Evolutionary conservation across 148 eudicot genomes (phyloP).

Genomic region (Nyssa sinensis): DNA sequence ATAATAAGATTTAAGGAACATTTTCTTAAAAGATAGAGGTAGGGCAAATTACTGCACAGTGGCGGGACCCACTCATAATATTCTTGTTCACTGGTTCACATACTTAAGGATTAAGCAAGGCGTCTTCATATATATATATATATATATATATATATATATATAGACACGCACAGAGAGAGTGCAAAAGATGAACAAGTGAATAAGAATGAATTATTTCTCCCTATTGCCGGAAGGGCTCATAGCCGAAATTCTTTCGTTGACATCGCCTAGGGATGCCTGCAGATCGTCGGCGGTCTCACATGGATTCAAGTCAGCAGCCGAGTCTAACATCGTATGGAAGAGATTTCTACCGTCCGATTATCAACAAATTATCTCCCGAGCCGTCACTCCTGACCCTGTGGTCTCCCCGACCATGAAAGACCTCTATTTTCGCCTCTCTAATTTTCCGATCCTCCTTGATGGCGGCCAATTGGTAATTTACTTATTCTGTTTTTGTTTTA

Average conservation of each 20-base stretch:
- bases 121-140: no score
- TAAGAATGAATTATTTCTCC: background rate
- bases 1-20: no score
- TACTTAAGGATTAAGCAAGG: no score
- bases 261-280: conserved; percentile 3
- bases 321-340: conserved; percentile 17
- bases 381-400: background rate
- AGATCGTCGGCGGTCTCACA: conserved; percentile 8
- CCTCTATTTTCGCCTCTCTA: background rate
- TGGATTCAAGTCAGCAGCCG: background rate
- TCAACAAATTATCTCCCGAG: background rate
- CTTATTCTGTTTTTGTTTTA: no score
- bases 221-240: conserved; percentile 10
- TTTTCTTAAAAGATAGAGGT: no score
- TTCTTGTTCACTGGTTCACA: no score
- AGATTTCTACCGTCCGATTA: conserved; percentile 17
- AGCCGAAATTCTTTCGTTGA: conserved; percentile 7
- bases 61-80: no score
- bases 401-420: background rate
- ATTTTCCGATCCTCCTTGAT: background rate
- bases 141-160: no score
- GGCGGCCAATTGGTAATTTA: no score
- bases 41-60: no score
- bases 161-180: no score
- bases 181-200: no score